Conservation (phyloP, 352 stramenopile genomes). For the Phytophthora constricta region DNA sequence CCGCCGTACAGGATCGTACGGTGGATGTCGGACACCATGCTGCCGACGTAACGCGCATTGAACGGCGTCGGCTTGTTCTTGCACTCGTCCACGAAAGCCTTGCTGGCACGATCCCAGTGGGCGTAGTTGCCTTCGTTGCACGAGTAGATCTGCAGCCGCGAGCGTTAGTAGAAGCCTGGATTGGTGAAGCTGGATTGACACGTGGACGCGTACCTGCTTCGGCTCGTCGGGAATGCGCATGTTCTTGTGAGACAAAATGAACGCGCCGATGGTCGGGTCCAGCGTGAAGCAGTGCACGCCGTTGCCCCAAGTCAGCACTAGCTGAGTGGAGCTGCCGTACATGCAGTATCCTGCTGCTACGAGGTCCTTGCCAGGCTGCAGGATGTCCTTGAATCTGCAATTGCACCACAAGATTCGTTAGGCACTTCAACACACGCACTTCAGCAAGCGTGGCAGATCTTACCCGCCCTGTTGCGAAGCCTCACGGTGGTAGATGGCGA, state of each 20-base stretch:
- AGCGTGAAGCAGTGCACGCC: conserved; percentile 97
- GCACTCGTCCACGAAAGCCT: conserved; percentile 85
- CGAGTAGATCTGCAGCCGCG: conserved; percentile 89
- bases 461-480: conserved; percentile 39
- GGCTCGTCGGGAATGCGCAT: conserved; percentile 93
- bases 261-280: conserved; percentile 97
- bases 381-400: conserved; percentile 88
- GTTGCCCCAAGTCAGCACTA: conserved; percentile 95
- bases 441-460: conserved; percentile 7
- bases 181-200: not conserved
- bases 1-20: conserved; percentile 98
- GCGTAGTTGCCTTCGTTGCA: conserved; percentile 98
- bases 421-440: not conserved
- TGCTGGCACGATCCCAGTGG: conserved; percentile 94
- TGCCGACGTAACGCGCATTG: conserved; percentile 96
- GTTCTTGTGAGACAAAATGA: conserved; percentile 95
- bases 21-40: conserved; percentile 99
- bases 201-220: conserved; percentile 66
- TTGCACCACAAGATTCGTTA: not conserved
- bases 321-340: conserved; percentile 97
- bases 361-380: conserved; percentile 93
- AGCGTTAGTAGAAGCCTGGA: not conserved
- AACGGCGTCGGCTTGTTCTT: conserved; percentile 86
- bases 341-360: conserved; percentile 98
- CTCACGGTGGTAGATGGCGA: conserved; percentile 95